Evolutionary conservation across 148 eudicot genomes (phyloP).

Genomic region (Bassia scoparia): DNA sequence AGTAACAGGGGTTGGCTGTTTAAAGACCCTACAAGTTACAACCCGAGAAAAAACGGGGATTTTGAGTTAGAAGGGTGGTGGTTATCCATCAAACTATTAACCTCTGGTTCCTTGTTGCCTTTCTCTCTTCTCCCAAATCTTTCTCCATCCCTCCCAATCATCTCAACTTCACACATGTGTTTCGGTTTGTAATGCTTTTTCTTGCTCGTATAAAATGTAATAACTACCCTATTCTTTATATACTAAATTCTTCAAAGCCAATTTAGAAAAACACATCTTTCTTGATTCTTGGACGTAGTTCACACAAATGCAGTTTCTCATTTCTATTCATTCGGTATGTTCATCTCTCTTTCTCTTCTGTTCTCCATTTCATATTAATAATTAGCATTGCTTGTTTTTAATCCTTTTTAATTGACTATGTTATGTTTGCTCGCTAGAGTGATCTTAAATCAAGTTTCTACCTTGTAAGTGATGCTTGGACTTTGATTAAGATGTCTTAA

Average conservation of each 20-base stretch:
- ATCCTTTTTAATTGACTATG: neutral
- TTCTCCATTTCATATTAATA: neutral
- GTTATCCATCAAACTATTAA: neutral
- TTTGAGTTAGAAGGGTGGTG: neutral
- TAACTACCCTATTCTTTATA: neutral
- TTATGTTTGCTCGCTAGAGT: constrained; percentile 4
- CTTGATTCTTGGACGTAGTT: constrained; percentile 14
- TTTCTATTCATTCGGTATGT: constrained; percentile 24
- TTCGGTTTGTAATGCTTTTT: constrained; percentile 6
- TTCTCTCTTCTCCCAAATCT: neutral
- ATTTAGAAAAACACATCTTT: neutral
- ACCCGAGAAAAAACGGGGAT: constrained; percentile 33
- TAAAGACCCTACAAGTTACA: too few species aligned
- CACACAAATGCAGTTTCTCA: constrained; percentile 22
- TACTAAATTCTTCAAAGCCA: neutral
- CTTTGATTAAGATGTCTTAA: neutral
- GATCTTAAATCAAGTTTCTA: neutral
- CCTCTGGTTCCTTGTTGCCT: constrained; percentile 12
- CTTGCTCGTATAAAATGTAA: constrained; percentile 9
- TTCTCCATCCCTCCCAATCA: too few species aligned
- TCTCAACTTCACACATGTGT: constrained; percentile 11
- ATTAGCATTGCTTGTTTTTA: neutral
- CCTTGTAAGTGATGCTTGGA: constrained; percentile 1
- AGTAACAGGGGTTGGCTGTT: too few species aligned
- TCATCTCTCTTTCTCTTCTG: constrained; percentile 8